A percentile compares a stretch with the other conserved stretches of the same genome.
Conservation (phyloP, 2,329 filamentous ascomycete species). For the Aspergillus caelatus region DNA sequence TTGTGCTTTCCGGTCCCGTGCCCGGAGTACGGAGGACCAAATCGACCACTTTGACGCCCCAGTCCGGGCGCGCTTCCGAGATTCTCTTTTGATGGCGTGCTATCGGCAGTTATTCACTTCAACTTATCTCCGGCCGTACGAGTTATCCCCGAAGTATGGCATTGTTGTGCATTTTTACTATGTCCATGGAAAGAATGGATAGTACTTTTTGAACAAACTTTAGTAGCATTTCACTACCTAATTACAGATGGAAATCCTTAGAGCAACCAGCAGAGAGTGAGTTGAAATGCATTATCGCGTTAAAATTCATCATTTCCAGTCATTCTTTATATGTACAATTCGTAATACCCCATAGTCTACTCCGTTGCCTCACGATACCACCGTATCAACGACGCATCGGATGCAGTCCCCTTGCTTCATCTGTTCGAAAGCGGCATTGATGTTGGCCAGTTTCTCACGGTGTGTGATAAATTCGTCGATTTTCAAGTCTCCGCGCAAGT, state of each 20-base stretch:
- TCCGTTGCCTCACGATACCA: not conserved
- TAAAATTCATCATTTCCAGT: not conserved
- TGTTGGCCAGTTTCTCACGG: slow-evolving; percentile 76
- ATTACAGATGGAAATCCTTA: fast-evolving
- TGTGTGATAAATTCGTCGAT: slow-evolving; percentile 99
- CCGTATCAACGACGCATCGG: slow-evolving; percentile 58
- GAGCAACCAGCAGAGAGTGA: not conserved
- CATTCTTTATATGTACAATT: not conserved
- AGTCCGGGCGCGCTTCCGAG: not conserved
- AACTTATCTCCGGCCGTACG: too few species aligned
- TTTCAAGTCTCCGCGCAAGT: slow-evolving; percentile 86
- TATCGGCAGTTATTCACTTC: not conserved
- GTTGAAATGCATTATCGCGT: not conserved
- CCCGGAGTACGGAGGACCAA: not conserved
- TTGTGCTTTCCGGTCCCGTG: not conserved
- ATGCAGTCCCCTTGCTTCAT: slow-evolving; percentile 93
- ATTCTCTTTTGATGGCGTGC: not conserved
- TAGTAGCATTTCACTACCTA: not conserved
- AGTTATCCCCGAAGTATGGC: not conserved
- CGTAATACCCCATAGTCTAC: not conserved
- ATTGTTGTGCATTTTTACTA: not conserved
- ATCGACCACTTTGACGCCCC: not conserved
- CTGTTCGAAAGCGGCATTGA: slow-evolving; percentile 80
- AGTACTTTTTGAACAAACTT: not conserved
- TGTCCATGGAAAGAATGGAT: not conserved